Percentiles rank a stretch among this genome's conserved stretches.
Evolutionary conservation across 2,329 filamentous ascomycete species (phyloP).

Genomic region (Xylariaceae sp.): DNA sequence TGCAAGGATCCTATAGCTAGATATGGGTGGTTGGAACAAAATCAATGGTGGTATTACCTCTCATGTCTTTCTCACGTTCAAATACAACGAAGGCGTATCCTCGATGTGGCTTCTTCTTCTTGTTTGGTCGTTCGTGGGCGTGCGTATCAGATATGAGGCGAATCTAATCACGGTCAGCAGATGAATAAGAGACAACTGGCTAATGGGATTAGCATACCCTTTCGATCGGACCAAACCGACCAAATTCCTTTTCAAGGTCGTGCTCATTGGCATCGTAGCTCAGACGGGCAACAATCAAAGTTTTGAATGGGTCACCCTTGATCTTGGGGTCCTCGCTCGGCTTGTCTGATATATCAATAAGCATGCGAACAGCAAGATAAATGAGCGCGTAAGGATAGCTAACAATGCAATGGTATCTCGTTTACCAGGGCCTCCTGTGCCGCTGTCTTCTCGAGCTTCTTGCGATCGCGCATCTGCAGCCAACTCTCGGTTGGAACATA

Average conservation of each 20-base stretch:
- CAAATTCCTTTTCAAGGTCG: conserved; percentile 90
- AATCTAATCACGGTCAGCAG: conserved; percentile 52
- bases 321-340: conserved; percentile 83
- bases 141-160: conserved; percentile 80
- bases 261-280: conserved; percentile 86
- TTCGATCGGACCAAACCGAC: conserved; percentile 89
- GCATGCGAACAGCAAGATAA: background rate
- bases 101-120: conserved; percentile 75
- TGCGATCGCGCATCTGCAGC: conserved; percentile 80
- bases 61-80: conserved; percentile 97
- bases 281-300: conserved; percentile 84
- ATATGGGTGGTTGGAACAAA: conserved; percentile 29
- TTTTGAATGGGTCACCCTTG: conserved; percentile 90
- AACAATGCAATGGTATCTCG: conserved; percentile 63
- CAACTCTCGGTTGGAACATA: conserved; percentile 88
- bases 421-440: conserved; percentile 58
- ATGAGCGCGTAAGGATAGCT: conserved; percentile 14
- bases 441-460: conserved; percentile 74
- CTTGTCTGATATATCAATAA: conserved; percentile 54
- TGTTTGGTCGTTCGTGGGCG: conserved; percentile 63
- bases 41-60: conserved; percentile 68
- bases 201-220: conserved; percentile 52
- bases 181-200: background rate
- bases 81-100: conserved; percentile 98
- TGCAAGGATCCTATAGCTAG: conserved; percentile 19